A percentile compares a stretch with the other conserved stretches of the same genome.
Evolutionary conservation across 495 filamentous ascomycete genomes (phyloP).

Genomic region (Rhizodiscina lignyota): DNA sequence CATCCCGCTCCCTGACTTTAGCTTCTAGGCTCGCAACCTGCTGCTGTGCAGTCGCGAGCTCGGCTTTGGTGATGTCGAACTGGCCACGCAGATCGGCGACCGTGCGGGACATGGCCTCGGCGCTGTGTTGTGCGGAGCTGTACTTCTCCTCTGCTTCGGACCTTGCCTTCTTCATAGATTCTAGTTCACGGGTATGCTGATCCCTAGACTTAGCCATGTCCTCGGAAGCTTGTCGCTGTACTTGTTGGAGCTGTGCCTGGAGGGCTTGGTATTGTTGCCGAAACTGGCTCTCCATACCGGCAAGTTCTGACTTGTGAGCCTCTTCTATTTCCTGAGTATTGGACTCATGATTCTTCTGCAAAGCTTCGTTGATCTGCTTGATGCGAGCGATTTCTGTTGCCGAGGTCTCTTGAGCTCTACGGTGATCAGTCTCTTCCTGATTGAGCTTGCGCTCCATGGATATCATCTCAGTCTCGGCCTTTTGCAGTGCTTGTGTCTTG

Average conservation of each 20-base stretch:
- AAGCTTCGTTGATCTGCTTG: conserved; percentile 45
- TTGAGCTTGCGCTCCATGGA: conserved; percentile 52
- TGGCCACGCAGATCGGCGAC: neutral
- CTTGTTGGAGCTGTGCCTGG: neutral
- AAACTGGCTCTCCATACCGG: neutral
- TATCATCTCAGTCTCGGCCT: conserved; percentile 46
- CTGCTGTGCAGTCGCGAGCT: neutral
- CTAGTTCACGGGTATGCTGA: neutral
- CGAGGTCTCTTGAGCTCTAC: conserved; percentile 50
- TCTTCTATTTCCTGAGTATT: neutral
- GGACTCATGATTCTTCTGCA: neutral
- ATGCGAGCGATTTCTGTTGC: conserved; percentile 47
- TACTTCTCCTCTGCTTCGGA: neutral
- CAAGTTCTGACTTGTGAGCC: neutral
- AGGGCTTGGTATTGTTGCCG: neutral
- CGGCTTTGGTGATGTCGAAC: neutral
- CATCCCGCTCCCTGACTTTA: neutral
- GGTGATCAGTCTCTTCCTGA: conserved; percentile 62
- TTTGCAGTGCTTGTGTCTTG: conserved; percentile 48
- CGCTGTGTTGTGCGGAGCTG: neutral
- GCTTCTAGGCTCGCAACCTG: neutral
- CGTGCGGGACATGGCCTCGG: neutral
- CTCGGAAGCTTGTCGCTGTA: neutral
- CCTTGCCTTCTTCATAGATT: neutral
- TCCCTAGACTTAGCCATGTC: neutral